Base-by-base conservation (phyloP, 345 rosid genomes). In the Populus pruinosa region DNA sequence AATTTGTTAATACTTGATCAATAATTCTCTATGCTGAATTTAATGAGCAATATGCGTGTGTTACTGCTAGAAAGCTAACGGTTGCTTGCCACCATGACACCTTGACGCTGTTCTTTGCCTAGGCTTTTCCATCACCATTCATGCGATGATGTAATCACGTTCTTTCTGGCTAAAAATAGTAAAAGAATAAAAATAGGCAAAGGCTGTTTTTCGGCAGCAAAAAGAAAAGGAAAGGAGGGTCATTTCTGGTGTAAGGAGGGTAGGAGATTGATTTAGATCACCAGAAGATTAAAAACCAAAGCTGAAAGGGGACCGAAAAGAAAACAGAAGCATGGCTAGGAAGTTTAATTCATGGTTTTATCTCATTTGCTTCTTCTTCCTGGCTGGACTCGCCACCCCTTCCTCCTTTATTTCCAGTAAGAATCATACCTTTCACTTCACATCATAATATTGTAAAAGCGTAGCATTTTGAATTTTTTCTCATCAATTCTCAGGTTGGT, bases 381-480 rank as follows among this genome's bases (percentile, higher is more conserved):
- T 83, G 13, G 61, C 38, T 68, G 84, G 78, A 78, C 66, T 78
- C 23, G 84, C 78, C 31, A 76, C 74, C 56, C 84, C 91, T 67
- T 79, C 85, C 76, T 35, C 81, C 38, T 33, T 66, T 43, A 80
- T 88, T 80, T 84, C 88, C n/a, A 47, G 90, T 88, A 83, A 80
- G 76, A 50, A 73, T 71, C 61, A 73, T 11, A 61, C 31, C 43
- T 35, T 18, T 9, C n/a, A 61, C 17, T 55, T 27, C 5, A 5
- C 18, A 7, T 69, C 36, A n/a, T 18, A 66, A 27, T 29, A 5
- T 0, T 72, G 72, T 12, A 36, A 43, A 43, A 63, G 23, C 6
- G 39, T 81, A 18, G 7, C 13, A 25, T 20, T 35, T 44, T 70
- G 8, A 14, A 20, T 69, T 29, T 53, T 6, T 12, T 77, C 23